Base-by-base conservation (phyloP, 768 basidiomycete species). In the Mrakia hoshinonis region DNA sequence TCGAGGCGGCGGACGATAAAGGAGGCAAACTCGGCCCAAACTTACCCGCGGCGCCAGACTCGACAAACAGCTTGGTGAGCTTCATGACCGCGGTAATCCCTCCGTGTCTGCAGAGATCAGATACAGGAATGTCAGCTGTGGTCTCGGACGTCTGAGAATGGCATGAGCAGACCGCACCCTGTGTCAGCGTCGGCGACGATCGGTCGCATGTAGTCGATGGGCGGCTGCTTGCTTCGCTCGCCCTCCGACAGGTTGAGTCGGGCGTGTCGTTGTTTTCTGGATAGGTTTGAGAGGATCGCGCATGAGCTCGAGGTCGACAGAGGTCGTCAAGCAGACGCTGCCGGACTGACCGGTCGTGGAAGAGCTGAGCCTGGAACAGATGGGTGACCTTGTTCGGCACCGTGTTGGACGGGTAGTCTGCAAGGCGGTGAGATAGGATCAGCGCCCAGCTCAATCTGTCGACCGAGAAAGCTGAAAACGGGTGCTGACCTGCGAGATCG, bases 351-450 rank as follows among this genome's bases (percentile, higher is more conserved):
- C 95, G 89, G 82, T 99, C 96, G 79, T 99, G 96, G 87, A 98
- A 98, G 52, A 98, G 87, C 79, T 98, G 96, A 0, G 96, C 95
- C 84, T 89, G 86, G 86, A 98, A 98, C 67, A 98, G 84, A 74
- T 98, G 96, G 79, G 97, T 92, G 74, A 98, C 96, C 84, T 97
- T 97, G 84, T 91, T 92, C 2, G 96, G 96, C 0, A 98, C 95
- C 26, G 96, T 98, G 83, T 98, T 97, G 63, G 90, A 95, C 1
- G 96, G 96, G 81, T 98, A 97, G 80, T 97, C 94, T 92, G 61
- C 1, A 29, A 15, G n/a, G 24, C 22, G 47, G 6, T 10, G 34
- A 75, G 52, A 71, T 47, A 24, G 13, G 1, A 20, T 22, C 22
- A 12, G 34, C 36, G 39, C 20, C 31, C 38, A 5, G n/a, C n/a